Evolutionary conservation across 2,329 filamentous ascomycete species (phyloP), one percentile per base, ranked within the genome.

Genomic region (Myriosclerotinia curreyana): DNA sequence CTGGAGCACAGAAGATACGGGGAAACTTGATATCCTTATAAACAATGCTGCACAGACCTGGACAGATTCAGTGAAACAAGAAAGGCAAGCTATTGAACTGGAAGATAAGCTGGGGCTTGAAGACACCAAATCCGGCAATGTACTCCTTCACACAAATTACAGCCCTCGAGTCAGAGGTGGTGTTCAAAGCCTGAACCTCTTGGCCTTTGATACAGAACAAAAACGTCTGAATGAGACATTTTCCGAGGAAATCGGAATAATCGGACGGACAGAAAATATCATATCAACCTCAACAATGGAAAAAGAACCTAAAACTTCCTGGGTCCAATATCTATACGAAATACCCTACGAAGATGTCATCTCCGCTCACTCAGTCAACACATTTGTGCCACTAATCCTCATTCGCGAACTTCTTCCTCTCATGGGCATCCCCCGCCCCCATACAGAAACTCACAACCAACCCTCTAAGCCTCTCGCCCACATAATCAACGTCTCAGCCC

Each of bases 291-390:
- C 59, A 20, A 28, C 31, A 14, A 25, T 1, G 5, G 40, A 46
- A 17, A n/a, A 62, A 25, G 50, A 62, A 6, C 28, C 60, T 6
- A 65, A 64, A 61, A 58, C 51, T 12, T 68, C 67, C 8, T 68
- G 67, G 67, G 60, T 65, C 5, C 67, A 68, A 66, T 54, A 42
- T 5, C 20, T 68, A 14, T 38, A 56, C 25, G 46, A 68, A 53
- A 68, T 68, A 17, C 67, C 67, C 14, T 68, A 68, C 48, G 66
- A 67, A 60, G 67, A 68, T 46, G 40, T 68, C n/a, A 67, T 68
- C 14, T 67, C 66, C 15, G 67, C 67, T 2, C 67, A 68, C 31
- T 68, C 67, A 28, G 66, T 68, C 36, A 68, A 68, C 25, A 67
- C 66, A 7, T 68, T 69, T 17, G 67, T 68, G 20, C 66, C 66